Percentiles rank a stretch among this genome's conserved stretches.
These are phyloP conservation scores for Bullera alba DNA, from an alignment of 768 basidiomycete species.

Conservation along the genomic window DNA sequence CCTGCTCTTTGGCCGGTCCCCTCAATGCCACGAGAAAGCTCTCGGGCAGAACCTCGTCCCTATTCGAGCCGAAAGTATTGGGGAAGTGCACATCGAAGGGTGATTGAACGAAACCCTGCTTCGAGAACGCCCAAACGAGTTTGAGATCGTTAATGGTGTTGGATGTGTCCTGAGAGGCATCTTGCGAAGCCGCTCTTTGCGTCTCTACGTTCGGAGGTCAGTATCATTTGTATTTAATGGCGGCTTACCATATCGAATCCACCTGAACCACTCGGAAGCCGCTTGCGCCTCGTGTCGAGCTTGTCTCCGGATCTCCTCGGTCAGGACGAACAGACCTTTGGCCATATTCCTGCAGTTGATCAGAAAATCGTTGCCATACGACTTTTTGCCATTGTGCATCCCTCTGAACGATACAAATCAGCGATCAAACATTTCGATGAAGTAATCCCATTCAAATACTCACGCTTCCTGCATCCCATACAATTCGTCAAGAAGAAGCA, in stretches of 20 bases:
- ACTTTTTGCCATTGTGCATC: neutral
- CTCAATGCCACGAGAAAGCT: neutral
- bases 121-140: constrained; percentile 32
- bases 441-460: neutral
- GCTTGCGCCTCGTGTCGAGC: constrained; percentile 19
- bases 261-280: constrained; percentile 26
- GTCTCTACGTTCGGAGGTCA: constrained; percentile 6
- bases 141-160: constrained; percentile 25
- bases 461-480: constrained; percentile 5
- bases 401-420: neutral
- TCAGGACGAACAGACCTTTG: constrained; percentile 12
- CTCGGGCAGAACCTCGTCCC: neutral
- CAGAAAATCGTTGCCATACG: neutral
- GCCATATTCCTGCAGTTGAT: constrained; percentile 7
- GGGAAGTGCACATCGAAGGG: constrained; percentile 23
- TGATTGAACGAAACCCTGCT: constrained; percentile 24
- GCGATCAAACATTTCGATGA: neutral
- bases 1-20: neutral
- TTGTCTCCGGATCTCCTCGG: constrained; percentile 19
- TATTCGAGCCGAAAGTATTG: too few relatives aligned
- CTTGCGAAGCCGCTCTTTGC: constrained; percentile 11
- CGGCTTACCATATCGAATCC: constrained; percentile 36
- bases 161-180: constrained; percentile 16
- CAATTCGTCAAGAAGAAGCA: constrained; percentile 28
- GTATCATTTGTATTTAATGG: neutral